Base-by-base conservation (phyloP, 2,329 filamentous ascomycete genomes). In the Berkeleyomyces rouxiae region DNA sequence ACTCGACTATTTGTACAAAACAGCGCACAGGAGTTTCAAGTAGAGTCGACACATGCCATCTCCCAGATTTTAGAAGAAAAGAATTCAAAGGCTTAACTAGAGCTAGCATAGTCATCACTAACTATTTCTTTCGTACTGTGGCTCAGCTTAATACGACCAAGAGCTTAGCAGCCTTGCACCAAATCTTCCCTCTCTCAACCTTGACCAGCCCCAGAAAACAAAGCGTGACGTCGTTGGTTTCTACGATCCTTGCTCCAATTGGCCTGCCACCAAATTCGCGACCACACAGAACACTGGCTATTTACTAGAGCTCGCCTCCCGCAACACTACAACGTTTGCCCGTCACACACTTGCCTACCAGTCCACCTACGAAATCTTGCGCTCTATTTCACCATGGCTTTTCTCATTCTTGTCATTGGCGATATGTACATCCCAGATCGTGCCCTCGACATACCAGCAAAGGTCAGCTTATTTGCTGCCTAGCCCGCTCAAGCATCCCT, bases 341-440 rank as follows among this genome's bases (percentile, higher is more conserved):
- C 36, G 57, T 59, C 57, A 36, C 51, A 55, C 39, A 39, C 51
- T 9, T n/a, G 11, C 33, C 31, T 13, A 23, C 11, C 33, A 39
- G n/a, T 36, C 39, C n/a, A 31, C 7, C 33, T 7, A 16, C 13
- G 7, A 33, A n/a, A 10, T 3, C 39, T 16, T 16, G 37, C 42
- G 61, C 23, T 40, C 13, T 57, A 33, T 62, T 39, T 64, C 69
- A 86, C 83, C 79, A 90, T 92, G 78, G 89, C 90, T 67, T 89
- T 92, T 75, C 81, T 96, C 68, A 90, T 95, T 71, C 82, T 96
- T 72, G 89, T 93, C 71, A 89, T 96, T 69, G 90, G 90, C 73
- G 90, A 96, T 77, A 83, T 96, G 62, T 90, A 95, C 77, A 95
- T 96, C 75, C 90, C 90, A 69, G 90, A 96, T 75, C 82, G 90